Base-by-base conservation (phyloP, 345 rosid genomes). In the Viola odorata region DNA sequence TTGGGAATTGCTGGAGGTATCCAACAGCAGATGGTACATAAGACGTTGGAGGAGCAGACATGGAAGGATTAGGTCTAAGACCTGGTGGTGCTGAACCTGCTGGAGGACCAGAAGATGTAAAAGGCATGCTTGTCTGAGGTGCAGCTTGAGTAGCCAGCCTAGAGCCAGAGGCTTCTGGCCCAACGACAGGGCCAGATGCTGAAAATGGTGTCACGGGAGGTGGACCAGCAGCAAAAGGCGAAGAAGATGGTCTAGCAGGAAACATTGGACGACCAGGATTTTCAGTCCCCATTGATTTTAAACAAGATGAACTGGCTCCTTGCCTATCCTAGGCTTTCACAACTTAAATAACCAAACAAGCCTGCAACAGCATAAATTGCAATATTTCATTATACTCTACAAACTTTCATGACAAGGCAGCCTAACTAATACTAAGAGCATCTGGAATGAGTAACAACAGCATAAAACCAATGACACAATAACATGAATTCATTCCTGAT, bases 181-280 rank as follows among this genome's bases (percentile, higher is more conserved):
- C 86, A 12, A 66, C 76, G 56, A 62, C 58, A 2, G 85, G 83
- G 60, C 84, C 83, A 69, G 77, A 73, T n/a, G 86, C 70, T 39
- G 80, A 80, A 64, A 86, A 86, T 5, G 85, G 90, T 32, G 80
- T 69, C 40, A 67, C 73, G 7, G 79, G 62, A 3, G 86, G 91
- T 23, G 90, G 84, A 58, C 85, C 73, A 64, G 87, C 67, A 41
- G 90, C 79, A 68, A 85, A 86, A 14, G 95, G 91, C 7, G 85
- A 56, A 17, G 78, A 15, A 3, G 82, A 57, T 67, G 87, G 82
- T 55, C 85, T 74, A 55, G 72, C 66, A 55, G 85, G 85, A 68
- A 80, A 78, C 67, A 66, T 80, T 5, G 89, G 84, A 72, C 76
- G 86, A 45, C 84, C 82, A 7, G 82, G 81, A 60, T 88, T 85